phyloP scores from a whole-genome alignment of 106 monocot genomes.

The Ottelia alismoides region DNA sequence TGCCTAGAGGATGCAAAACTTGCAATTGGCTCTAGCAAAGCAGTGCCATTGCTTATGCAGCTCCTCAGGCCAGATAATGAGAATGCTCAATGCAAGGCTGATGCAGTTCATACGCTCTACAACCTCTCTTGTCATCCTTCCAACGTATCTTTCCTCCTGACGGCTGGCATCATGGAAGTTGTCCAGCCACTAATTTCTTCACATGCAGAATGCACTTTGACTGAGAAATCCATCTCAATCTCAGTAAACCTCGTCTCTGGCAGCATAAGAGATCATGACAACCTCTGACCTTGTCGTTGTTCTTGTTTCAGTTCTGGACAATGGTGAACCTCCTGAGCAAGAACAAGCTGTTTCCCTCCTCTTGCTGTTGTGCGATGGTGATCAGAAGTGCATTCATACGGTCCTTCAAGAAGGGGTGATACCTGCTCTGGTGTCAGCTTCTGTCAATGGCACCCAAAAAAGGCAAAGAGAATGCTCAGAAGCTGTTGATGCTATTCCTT shows the following conservation, averaged over 20 bases:
- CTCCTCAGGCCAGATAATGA: slow-evolving; percentile 20
- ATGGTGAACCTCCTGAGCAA: slow-evolving; percentile 33
- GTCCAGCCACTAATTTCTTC: slow-evolving; percentile 27
- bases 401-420: slow-evolving; percentile 91
- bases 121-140: slow-evolving; percentile 56
- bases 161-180: slow-evolving; percentile 19
- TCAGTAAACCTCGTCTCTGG: slow-evolving; percentile 35
- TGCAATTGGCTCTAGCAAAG: slow-evolving; percentile 41
- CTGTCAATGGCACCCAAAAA: slow-evolving; percentile 39
- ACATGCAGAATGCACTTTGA: slow-evolving; percentile 17
- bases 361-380: slow-evolving; percentile 33
- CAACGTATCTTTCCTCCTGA: slow-evolving; percentile 37
- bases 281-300: slow-evolving; percentile 35
- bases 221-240: slow-evolving; percentile 56
- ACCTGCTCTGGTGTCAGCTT: slow-evolving; percentile 48
- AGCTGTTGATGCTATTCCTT: slow-evolving; percentile 61
- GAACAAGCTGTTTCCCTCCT: slow-evolving; percentile 64
- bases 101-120: slow-evolving; percentile 59
- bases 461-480: slow-evolving; percentile 64
- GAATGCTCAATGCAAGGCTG: slow-evolving; percentile 37
- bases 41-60: slow-evolving; percentile 34
- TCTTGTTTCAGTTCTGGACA: slow-evolving; percentile 38
- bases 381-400: slow-evolving; percentile 43
- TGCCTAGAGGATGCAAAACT: slow-evolving; percentile 59
- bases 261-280: slow-evolving; percentile 23